These are phyloP conservation scores for Scytalidium sp. DNA, from an alignment of 2,329 filamentous ascomycete genomes.

Conservation along the genomic window DNA sequence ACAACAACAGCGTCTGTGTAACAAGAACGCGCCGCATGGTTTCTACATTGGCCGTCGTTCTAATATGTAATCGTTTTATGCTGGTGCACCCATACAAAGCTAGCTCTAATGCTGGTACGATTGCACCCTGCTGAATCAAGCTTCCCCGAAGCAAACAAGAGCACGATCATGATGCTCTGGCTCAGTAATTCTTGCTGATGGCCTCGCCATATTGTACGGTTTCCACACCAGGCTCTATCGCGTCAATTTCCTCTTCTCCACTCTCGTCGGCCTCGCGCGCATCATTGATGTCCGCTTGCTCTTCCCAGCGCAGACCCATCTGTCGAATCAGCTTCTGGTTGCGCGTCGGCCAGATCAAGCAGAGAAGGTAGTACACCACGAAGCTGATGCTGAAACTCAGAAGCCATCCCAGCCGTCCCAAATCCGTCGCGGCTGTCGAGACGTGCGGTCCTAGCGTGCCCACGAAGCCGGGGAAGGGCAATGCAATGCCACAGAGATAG, in stretches of 20 bases:
- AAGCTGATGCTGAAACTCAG: constrained; percentile 30
- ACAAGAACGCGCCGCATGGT: no score
- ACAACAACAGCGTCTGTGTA: no score
- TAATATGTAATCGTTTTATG: no score
- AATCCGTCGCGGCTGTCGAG: constrained; percentile 24
- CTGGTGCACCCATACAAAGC: no score
- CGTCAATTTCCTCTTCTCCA: neutral
- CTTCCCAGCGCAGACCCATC: constrained; percentile 27
- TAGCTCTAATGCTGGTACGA: no score
- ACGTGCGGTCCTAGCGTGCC: constrained; percentile 30
- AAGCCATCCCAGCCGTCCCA: constrained; percentile 33
- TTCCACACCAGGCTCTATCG: no score
- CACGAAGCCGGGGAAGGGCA: constrained; percentile 33
- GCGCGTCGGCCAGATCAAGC: constrained; percentile 33
- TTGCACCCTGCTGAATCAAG: no score
- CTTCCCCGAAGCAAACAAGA: no score
- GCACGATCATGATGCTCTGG: no score
- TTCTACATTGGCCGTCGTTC: no score
- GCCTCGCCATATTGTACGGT: no score
- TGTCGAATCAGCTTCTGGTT: constrained; percentile 32
- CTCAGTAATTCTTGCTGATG: no score
- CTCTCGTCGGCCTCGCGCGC: neutral
- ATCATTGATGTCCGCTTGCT: constrained; percentile 4
- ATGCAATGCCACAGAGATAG: constrained; percentile 29
- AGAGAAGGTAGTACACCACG: constrained; percentile 31